Evolutionary conservation across 352 stramenopile species (phyloP).

Genomic region (Pythium phragmitis): DNA sequence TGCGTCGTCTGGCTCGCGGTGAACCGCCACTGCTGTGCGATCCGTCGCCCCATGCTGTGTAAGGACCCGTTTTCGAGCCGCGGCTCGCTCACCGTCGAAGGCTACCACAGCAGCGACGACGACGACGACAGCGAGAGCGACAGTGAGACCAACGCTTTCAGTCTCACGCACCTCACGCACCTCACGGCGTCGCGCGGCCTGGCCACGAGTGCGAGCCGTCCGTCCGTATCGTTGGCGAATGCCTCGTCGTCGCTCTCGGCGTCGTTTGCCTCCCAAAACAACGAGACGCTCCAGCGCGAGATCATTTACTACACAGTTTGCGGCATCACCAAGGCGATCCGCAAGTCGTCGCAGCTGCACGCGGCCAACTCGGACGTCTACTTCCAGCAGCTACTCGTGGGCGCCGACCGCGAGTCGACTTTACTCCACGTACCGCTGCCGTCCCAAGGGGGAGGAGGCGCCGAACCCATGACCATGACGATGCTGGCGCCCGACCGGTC

Average conservation of each 20-base stretch:
- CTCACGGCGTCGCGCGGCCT: not conserved
- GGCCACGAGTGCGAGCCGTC: conserved; percentile 1
- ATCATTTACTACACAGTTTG: conserved; percentile 86
- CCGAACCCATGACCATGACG: conserved; percentile 6
- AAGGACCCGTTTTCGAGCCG: conserved; percentile 5
- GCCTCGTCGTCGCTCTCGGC: not conserved
- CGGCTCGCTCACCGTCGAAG: not conserved
- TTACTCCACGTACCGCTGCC: not conserved
- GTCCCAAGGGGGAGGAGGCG: not conserved
- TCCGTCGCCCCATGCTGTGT: conserved; percentile 21
- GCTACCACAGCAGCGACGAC: conserved; percentile 10
- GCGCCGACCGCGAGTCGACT: conserved; percentile 48
- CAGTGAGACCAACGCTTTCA: conserved; percentile 8
- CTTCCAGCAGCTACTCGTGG: conserved; percentile 51
- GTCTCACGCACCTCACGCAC: not conserved
- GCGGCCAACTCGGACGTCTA: conserved; percentile 26
- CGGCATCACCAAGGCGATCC: conserved; percentile 75
- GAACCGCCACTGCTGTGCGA: conserved; percentile 58
- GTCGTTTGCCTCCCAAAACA: conserved; percentile 57
- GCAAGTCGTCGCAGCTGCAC: conserved; percentile 41
- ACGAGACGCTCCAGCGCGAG: conserved; percentile 73
- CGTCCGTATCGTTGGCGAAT: conserved; percentile 11
- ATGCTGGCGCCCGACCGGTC: conserved; percentile 27
- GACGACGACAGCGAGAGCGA: conserved; percentile 15
- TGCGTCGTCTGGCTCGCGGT: conserved; percentile 65